Base-by-base conservation (phyloP, 139 green algal genomes). In the Chara braunii region DNA sequence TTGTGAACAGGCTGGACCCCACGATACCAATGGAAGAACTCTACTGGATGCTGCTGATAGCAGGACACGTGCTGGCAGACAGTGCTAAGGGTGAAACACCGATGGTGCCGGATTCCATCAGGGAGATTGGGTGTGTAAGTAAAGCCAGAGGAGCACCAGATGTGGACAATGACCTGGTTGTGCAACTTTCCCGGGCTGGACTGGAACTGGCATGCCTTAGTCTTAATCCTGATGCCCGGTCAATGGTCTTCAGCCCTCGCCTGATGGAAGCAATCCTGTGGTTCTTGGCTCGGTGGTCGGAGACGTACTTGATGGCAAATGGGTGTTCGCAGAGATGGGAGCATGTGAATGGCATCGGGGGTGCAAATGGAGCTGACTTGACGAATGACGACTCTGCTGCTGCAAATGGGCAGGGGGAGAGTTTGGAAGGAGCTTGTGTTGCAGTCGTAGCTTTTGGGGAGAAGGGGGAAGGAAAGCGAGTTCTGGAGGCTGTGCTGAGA, bases 231-330 rank as follows among this genome's bases (percentile, higher is more conserved):
- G 68, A 63, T 8, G 75, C 72, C 12, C 54, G 53, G 29, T 2
- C 11, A 7, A 42, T 48, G 6, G 63, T 57, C 5, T 22, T 65
- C 22, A 92, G 87, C 60, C 78, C 84, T 68, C 84, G 87, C 58
- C 64, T 96, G 4, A 78, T 95, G 75, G 89, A 96, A 35, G 53
- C 69, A 0, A 48, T 68, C 0, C 54, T 83, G 2, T 87, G 76
- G 78, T 72, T 68, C 0, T 43, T 84, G 14, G 83, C 81, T 0
- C 72, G 90, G 3, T 95, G 87, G 89, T 74, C 77, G 0, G 86
- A 90, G 72, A 96, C 88, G 2, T 96, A 96, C 78, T 75, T 96
- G 22, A 74, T 92, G 14, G 72, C 60, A 7, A n/a, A n/a, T n/a
- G 40, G 40, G 40, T 18, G 40, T 18, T 18, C 40, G 18, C 40